Evolutionary conservation across 106 monocot species (phyloP).

Genomic region (Dendrobium nobile): DNA sequence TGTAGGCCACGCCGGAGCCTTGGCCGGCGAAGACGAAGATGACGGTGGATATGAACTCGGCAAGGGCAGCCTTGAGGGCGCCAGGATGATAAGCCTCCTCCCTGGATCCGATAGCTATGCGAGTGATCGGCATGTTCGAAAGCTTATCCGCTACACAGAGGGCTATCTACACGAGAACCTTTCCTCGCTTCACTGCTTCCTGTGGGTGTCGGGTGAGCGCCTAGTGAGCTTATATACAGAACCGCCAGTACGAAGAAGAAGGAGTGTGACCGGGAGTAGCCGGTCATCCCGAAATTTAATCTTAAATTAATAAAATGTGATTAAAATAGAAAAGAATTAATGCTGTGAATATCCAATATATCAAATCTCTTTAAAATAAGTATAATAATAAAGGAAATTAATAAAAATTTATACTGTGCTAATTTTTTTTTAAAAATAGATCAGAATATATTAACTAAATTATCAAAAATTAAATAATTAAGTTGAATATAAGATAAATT

Average conservation of each 20-base stretch:
- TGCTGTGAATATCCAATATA: too few species aligned
- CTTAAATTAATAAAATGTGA: neutral
- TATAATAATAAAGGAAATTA: too few species aligned
- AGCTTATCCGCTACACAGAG: neutral
- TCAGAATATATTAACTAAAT: too few species aligned
- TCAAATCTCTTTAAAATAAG: too few species aligned
- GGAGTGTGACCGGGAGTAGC: constrained; percentile 5
- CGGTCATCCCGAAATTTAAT: neutral
- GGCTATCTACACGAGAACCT: neutral
- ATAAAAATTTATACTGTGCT: too few species aligned
- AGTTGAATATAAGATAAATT: too few species aligned
- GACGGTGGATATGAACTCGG: constrained; percentile 57
- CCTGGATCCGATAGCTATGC: constrained; percentile 31
- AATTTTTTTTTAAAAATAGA: too few species aligned
- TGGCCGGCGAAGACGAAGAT: constrained; percentile 73
- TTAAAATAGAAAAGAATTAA: neutral
- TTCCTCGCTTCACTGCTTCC: neutral
- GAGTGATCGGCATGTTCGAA: constrained; percentile 38
- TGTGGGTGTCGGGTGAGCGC: neutral
- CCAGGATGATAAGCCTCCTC: constrained; percentile 40
- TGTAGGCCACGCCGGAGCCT: constrained; percentile 58
- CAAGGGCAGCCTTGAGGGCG: constrained; percentile 48
- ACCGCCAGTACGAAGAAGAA: neutral
- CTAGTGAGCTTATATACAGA: neutral
- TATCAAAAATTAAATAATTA: too few species aligned